Percentiles rank a stretch among this genome's conserved stretches.
Conservation (phyloP, 164 flowering plant genomes). For the Warburgia ugandensis region DNA sequence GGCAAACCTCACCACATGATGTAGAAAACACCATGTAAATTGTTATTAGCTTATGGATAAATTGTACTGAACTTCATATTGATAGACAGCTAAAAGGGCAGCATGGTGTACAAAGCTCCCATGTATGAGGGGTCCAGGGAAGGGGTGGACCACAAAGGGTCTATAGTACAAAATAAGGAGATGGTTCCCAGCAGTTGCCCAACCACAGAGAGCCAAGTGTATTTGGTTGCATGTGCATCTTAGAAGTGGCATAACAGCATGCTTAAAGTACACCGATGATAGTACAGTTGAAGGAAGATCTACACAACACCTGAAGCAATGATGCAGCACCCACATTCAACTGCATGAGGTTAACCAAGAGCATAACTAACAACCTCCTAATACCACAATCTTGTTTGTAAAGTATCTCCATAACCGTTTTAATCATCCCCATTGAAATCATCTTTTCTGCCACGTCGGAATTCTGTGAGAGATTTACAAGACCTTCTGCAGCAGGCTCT, state of each 20-base stretch:
- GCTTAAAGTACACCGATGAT: background rate
- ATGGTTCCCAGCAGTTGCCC: too few relatives aligned
- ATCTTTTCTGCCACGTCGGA: slow-evolving; percentile 57
- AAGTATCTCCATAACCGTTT: slow-evolving; percentile 55
- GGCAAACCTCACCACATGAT: too few relatives aligned
- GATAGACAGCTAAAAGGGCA: too few relatives aligned
- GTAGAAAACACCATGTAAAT: too few relatives aligned
- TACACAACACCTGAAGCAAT: slow-evolving; percentile 70
- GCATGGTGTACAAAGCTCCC: too few relatives aligned
- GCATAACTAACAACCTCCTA: slow-evolving; percentile 63
- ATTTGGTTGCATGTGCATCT: background rate
- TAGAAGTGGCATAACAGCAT: background rate
- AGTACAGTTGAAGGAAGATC: background rate
- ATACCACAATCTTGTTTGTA: slow-evolving; percentile 50
- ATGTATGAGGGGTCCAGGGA: too few relatives aligned
- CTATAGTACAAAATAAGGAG: too few relatives aligned
- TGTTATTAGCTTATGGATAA: too few relatives aligned
- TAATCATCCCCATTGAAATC: slow-evolving; percentile 61
- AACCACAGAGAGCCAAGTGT: background rate
- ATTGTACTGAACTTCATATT: too few relatives aligned
- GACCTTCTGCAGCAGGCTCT: slow-evolving; percentile 85
- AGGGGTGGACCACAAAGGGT: too few relatives aligned
- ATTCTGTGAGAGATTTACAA: slow-evolving; percentile 78
- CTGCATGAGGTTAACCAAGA: slow-evolving; percentile 82
- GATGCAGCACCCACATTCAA: slow-evolving; percentile 68